Evolutionary conservation across 2,329 filamentous ascomycete species (phyloP).

Genomic region (Phialophora tarda): DNA sequence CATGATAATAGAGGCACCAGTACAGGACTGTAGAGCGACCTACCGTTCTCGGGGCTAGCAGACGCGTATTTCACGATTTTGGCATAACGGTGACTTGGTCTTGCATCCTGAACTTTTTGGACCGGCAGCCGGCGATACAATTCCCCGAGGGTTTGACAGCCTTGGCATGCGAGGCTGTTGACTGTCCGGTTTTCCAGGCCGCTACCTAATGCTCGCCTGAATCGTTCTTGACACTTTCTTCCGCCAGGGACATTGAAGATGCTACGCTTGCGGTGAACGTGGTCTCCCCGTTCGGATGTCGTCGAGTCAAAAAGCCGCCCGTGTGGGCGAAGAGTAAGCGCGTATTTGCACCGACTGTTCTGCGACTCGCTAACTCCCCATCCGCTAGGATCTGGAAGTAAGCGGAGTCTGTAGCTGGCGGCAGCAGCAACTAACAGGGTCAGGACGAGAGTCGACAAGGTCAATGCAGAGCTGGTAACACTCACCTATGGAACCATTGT

Average conservation of each 20-base stretch:
- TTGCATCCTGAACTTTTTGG: conserved; percentile 22
- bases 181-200: not conserved
- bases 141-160: conserved; percentile 1
- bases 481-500: conserved; percentile 98
- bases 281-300: conserved; percentile 27
- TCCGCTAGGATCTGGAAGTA: conserved; percentile 84
- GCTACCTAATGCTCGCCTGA: not conserved
- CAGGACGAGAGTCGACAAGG: conserved; percentile 94
- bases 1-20: conserved; percentile 59
- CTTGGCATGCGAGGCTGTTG: conserved; percentile 12
- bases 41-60: not conserved
- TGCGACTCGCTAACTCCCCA: not conserved
- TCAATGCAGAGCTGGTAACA: conserved; percentile 96
- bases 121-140: conserved; percentile 12
- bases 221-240: not conserved
- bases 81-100: no score
- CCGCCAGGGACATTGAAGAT: conserved; percentile 14
- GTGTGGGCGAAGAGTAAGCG: conserved; percentile 76
- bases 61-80: not conserved
- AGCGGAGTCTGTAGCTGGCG: conserved; percentile 50
- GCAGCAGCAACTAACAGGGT: conserved; percentile 18
- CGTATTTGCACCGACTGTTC: not conserved
- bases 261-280: conserved; percentile 1
- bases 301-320: conserved; percentile 64
- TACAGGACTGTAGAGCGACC: conserved; percentile 2